Evolutionary conservation across 1,139 yeast species (phyloP).

Genomic region (Geotrichum restrictum): DNA sequence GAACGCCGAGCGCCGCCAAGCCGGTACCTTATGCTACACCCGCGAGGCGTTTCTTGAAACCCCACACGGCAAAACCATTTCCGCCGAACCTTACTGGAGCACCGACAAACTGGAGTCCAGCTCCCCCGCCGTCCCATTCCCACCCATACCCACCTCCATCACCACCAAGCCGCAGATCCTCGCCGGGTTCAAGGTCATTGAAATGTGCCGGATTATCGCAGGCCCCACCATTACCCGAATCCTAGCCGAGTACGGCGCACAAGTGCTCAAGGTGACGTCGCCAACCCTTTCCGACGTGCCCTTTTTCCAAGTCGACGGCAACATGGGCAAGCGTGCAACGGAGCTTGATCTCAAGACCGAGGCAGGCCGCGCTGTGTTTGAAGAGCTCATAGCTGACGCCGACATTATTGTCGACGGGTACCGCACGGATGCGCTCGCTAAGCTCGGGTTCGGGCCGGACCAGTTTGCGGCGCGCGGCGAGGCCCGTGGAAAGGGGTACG

Average conservation of each 20-base stretch:
- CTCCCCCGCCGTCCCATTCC: constrained; percentile 34
- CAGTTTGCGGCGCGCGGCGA: constrained; percentile 32
- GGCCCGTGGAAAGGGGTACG: constrained; percentile 37
- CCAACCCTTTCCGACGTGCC: constrained; percentile 38
- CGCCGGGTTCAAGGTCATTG: constrained; percentile 38
- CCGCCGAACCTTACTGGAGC: constrained; percentile 32
- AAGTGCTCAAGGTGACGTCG: constrained; percentile 38
- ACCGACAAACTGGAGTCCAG: constrained; percentile 30
- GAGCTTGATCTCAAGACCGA: constrained; percentile 35
- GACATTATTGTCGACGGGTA: constrained; percentile 39
- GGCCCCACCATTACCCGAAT: constrained; percentile 39
- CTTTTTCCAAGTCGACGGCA: constrained; percentile 39
- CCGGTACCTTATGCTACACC: constrained; percentile 38
- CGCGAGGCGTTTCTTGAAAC: constrained; percentile 35
- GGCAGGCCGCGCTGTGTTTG: constrained; percentile 33
- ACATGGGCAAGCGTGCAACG: constrained; percentile 39
- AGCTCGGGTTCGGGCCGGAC: constrained; percentile 37
- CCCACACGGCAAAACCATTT: constrained; percentile 35
- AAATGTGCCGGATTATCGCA: constrained; percentile 39
- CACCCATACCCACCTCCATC: constrained; percentile 1
- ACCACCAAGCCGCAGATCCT: constrained; percentile 31
- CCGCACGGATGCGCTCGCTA: constrained; percentile 36
- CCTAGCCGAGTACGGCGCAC: constrained; percentile 40
- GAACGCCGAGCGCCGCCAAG: constrained; percentile 30
- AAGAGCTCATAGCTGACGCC: constrained; percentile 35